Evolutionary conservation across 2,329 filamentous ascomycete genomes (phyloP).

Genomic region (Colletotrichum coccodes): DNA sequence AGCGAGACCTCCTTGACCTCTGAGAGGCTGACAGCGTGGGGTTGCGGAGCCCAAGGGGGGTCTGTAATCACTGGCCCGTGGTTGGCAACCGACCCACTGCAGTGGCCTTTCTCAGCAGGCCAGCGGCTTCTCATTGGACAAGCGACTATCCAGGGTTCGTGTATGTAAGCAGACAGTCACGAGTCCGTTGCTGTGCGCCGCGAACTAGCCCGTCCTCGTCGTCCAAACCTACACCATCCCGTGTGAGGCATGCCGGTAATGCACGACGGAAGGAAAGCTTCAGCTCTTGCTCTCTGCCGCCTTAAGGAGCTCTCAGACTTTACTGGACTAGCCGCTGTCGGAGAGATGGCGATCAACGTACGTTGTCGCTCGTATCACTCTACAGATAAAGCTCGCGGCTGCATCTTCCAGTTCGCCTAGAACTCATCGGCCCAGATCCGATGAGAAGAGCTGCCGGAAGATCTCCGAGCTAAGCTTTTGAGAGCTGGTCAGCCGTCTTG

Average conservation of each 20-base stretch:
- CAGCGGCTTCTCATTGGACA: constrained; percentile 9
- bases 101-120: constrained; percentile 13
- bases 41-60: background rate
- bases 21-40: constrained; percentile 24
- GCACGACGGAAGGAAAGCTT: background rate
- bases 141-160: background rate
- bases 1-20: background rate
- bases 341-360: background rate
- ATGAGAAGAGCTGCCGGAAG: background rate
- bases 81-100: constrained; percentile 9
- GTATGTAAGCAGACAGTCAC: constrained; percentile 14
- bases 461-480: background rate
- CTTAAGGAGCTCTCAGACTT: background rate
- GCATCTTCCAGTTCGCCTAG: background rate
- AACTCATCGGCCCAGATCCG: background rate
- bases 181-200: background rate
- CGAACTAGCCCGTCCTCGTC: background rate
- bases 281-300: background rate
- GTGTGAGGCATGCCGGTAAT: background rate
- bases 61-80: constrained; percentile 11
- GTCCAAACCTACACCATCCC: background rate
- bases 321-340: background rate
- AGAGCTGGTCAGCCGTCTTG: background rate
- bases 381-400: background rate
- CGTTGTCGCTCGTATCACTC: background rate